phyloP scores from a whole-genome alignment of 2,329 filamentous ascomycete species.

The Penicillium psychrosexuale region DNA sequence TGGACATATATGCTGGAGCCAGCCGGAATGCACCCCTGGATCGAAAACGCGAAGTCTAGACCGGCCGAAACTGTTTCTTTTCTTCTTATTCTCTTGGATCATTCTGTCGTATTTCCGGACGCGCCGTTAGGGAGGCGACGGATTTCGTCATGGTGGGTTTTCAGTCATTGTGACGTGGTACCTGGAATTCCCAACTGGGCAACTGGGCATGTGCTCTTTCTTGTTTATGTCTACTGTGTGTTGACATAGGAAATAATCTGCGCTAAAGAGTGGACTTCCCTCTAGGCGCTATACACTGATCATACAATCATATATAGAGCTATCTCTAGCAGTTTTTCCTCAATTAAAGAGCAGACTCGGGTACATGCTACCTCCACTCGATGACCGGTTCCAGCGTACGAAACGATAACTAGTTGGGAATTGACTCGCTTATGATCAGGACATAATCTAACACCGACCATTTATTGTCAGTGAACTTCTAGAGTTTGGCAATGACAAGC shows the following conservation, averaged over 20 bases:
- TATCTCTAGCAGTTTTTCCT: not conserved
- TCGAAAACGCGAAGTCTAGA: not conserved
- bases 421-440: conserved; percentile 4
- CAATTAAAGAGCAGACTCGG: not conserved
- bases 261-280: not conserved
- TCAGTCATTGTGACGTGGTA: not conserved
- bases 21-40: not conserved
- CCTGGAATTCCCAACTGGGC: not conserved
- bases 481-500: not conserved
- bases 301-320: too few relatives aligned
- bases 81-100: not conserved
- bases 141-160: not conserved
- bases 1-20: not conserved
- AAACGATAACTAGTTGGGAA: not conserved
- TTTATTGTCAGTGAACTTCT: not conserved
- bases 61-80: not conserved
- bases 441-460: not conserved
- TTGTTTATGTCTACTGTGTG: not conserved
- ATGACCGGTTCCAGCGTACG: not conserved
- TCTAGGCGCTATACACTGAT: not conserved
- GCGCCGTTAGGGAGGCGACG: not conserved
- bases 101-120: conserved; percentile 1
- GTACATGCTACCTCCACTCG: not conserved
- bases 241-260: not conserved
- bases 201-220: not conserved